phyloP scores from a whole-genome alignment of 2,329 filamentous ascomycete genomes.

The Monosporascus sp. region DNA sequence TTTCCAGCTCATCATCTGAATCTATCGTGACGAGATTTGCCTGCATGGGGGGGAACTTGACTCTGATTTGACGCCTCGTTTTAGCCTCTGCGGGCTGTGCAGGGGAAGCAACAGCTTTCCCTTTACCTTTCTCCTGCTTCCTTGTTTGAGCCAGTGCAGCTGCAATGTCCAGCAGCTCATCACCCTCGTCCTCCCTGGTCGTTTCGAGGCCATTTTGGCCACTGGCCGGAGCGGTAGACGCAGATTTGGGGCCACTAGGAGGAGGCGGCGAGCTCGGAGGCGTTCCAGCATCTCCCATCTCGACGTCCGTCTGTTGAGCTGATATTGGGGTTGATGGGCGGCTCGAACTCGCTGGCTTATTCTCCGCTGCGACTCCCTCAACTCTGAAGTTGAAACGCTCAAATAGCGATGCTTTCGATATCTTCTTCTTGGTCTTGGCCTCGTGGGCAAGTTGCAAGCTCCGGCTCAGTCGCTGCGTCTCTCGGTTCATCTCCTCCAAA shows the following conservation, averaged over 20 bases:
- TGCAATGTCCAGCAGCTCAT: conserved; percentile 35
- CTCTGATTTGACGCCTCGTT: conserved; percentile 43
- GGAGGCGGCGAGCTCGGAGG: conserved; percentile 71
- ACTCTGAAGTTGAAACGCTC: conserved; percentile 74
- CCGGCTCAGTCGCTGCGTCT: conserved; percentile 85
- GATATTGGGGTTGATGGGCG: conserved; percentile 43
- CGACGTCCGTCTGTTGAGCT: conserved; percentile 42
- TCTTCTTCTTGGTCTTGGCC: conserved; percentile 85
- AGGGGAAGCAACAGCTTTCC: conserved; percentile 37
- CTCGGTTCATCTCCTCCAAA: conserved; percentile 87
- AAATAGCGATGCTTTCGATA: conserved; percentile 77
- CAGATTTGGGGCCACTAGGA: conserved; percentile 32
- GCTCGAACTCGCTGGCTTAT: conserved; percentile 50
- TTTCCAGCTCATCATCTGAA: conserved; percentile 61
- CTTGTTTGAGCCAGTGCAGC: conserved; percentile 27
- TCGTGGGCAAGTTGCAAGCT: conserved; percentile 90
- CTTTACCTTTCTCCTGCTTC: conserved; percentile 55
- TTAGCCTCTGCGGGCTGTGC: conserved; percentile 21
- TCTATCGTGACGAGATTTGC: conserved; percentile 36
- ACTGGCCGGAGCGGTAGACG: conserved; percentile 4
- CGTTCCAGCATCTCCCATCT: conserved; percentile 51
- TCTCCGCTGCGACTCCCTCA: conserved; percentile 25
- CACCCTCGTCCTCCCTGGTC: conserved; percentile 18
- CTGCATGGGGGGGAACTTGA: conserved; percentile 40
- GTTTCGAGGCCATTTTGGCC: conserved; percentile 3